Conservation (phyloP, 2,329 filamentous ascomycete genomes). For the Hymenotorrendiella dingleyae region DNA sequence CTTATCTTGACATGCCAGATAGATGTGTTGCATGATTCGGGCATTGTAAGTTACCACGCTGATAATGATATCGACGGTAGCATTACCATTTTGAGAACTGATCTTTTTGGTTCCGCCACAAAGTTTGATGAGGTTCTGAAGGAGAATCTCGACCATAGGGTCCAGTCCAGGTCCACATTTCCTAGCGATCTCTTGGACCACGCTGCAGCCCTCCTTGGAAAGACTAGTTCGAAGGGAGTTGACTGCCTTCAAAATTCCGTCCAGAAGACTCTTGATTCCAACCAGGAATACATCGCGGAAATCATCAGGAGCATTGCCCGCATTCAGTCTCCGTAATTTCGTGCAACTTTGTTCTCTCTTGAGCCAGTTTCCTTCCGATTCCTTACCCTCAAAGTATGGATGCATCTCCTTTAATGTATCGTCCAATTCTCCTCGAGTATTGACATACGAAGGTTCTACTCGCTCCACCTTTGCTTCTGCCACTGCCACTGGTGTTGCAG, state of each 20-base stretch:
- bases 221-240: constrained; percentile 84
- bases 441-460: constrained; percentile 77
- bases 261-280: constrained; percentile 67
- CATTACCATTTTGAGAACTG: constrained; percentile 74
- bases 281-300: constrained; percentile 65
- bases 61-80: constrained; percentile 75
- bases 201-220: constrained; percentile 75
- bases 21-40: constrained; percentile 81
- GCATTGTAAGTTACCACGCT: constrained; percentile 71
- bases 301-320: constrained; percentile 76
- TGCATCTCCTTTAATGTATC: constrained; percentile 80
- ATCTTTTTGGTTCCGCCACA: constrained; percentile 91
- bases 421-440: constrained; percentile 81
- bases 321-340: constrained; percentile 71
- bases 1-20: constrained; percentile 80
- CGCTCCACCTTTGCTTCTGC: constrained; percentile 60
- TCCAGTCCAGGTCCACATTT: constrained; percentile 75
- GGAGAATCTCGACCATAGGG: constrained; percentile 80
- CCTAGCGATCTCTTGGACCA: constrained; percentile 79
- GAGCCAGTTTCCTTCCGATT: constrained; percentile 88
- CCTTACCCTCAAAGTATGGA: constrained; percentile 75
- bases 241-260: constrained; percentile 82
- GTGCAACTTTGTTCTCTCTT: constrained; percentile 75
- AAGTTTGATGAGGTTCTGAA: constrained; percentile 86
- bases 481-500: constrained; percentile 54